Evolutionary conservation across 2,329 filamentous ascomycete species (phyloP).

Genomic region (Sclerotiophoma versabilis): DNA sequence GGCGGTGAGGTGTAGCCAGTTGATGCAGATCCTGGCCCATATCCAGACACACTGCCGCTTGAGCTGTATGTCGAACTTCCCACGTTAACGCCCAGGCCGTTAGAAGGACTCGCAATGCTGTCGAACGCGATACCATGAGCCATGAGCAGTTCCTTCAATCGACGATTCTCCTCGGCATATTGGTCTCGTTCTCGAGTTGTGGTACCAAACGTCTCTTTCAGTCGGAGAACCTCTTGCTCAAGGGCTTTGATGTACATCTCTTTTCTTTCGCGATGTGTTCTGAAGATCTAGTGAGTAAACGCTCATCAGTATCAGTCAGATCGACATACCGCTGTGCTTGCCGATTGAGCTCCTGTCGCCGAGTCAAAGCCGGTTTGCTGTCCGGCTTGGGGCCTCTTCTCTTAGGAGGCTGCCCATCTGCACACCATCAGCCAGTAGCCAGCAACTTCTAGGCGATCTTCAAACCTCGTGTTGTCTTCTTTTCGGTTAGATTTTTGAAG

Average conservation of each 20-base stretch:
- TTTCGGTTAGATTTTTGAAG: constrained; percentile 71
- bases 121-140: constrained; percentile 67
- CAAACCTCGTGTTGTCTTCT: constrained; percentile 77
- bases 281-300: constrained; percentile 49
- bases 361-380: constrained; percentile 90
- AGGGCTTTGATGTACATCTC: constrained; percentile 94
- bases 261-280: constrained; percentile 95
- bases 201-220: constrained; percentile 84
- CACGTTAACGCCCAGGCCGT: constrained; percentile 39
- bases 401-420: constrained; percentile 86
- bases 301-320: not conserved
- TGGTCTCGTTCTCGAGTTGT: constrained; percentile 78
- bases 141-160: constrained; percentile 69
- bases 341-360: constrained; percentile 91
- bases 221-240: constrained; percentile 86
- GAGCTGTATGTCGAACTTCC: constrained; percentile 54
- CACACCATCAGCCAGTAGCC: constrained; percentile 7
- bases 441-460: constrained; percentile 12
- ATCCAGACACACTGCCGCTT: constrained; percentile 68
- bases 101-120: constrained; percentile 46
- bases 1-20: constrained; percentile 57
- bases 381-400: constrained; percentile 94
- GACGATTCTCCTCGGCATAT: constrained; percentile 78
- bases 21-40: constrained; percentile 57
- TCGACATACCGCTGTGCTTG: constrained; percentile 86